phyloP scores from a whole-genome alignment of 1,139 yeast species.

The Chernovozyma aurita region DNA sequence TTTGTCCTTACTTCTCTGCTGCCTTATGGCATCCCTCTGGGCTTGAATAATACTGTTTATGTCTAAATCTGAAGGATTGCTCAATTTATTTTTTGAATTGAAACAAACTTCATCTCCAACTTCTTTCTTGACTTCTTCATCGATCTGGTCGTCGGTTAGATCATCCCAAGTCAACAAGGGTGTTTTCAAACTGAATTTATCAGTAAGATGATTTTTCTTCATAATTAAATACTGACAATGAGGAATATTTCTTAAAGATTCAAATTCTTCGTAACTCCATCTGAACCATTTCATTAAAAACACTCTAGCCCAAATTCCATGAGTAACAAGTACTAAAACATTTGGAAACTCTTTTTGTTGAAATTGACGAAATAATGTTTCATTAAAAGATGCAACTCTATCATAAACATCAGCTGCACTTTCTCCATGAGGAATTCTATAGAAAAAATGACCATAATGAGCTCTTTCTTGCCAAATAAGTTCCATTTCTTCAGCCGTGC shows the following conservation, averaged over 20 bases:
- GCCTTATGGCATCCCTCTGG: constrained; percentile 39
- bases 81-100: constrained; percentile 32
- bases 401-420: constrained; percentile 95
- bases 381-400: constrained; percentile 84
- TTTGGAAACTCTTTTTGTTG: constrained; percentile 62
- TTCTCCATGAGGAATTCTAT: constrained; percentile 88
- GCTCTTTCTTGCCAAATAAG: constrained; percentile 78
- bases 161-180: constrained; percentile 60
- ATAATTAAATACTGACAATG: constrained; percentile 79
- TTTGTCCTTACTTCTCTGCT: constrained; percentile 34
- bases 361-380: constrained; percentile 77
- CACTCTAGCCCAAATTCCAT: constrained; percentile 91
- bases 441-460: constrained; percentile 87
- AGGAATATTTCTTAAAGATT: constrained; percentile 72
- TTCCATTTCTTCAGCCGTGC: constrained; percentile 72
- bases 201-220: constrained; percentile 50
- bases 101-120: constrained; percentile 40
- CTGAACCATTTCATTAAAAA: constrained; percentile 90
- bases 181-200: constrained; percentile 48
- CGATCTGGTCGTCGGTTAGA: constrained; percentile 38
- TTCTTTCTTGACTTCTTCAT: constrained; percentile 36
- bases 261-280: constrained; percentile 89
- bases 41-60: constrained; percentile 40
- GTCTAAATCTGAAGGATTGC: constrained; percentile 38
- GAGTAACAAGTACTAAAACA: constrained; percentile 79